Evolutionary conservation across 176 grass and related monocot genomes (phyloP), one percentile per base, ranked within the genome.

Genomic region (Urochloa ruziziensis): DNA sequence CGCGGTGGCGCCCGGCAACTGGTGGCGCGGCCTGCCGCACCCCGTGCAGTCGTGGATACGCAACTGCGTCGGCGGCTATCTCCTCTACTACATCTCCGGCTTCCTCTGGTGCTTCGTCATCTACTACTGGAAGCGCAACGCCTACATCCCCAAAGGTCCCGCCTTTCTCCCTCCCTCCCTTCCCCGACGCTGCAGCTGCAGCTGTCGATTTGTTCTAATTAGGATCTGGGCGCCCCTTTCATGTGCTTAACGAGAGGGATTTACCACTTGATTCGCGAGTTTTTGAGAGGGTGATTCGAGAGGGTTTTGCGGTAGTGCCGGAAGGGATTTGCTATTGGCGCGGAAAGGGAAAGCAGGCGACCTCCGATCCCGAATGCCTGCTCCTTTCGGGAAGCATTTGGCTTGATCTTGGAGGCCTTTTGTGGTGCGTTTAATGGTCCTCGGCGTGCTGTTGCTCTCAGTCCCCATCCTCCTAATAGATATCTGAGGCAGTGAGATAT

Each of bases 81-180:
- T 91, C 29, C 23, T 99, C 77, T 98, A 98, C 80, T 89, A 86
- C 89, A 15, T 90, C 63, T 94, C 93, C 6, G 89, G 91, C 4
- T 95, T 98, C 77, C 89, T 98, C 71, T 98, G 96, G 96, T 98
- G 96, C 87, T 86, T 90, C 89, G 85, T 94, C 62, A 95, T 98
- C 79, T 95, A 98, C 87, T 89, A 92, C 51, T 98, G 89, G 96
- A 98, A 98, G 87, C 93, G 91, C 73, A 78, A 98, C 66, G 89
- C 92, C 69, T 95, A 89, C 84, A 66, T 98, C 82, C 96, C 93
- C 51, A 94, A 98, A 95, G 96, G 96, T 98, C 79, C 21, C 7
- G 29, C 30, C 62, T 53, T 9, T 14, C 2, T 18, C 11, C 46
- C 32, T n/a, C n/a, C n/a, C n/a, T 30, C 9, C 12, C 51, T 29